Percentiles rank a stretch among this genome's conserved stretches.
Conservation (phyloP, 75 land plant species). For the Pseudotsuga menziesii region DNA sequence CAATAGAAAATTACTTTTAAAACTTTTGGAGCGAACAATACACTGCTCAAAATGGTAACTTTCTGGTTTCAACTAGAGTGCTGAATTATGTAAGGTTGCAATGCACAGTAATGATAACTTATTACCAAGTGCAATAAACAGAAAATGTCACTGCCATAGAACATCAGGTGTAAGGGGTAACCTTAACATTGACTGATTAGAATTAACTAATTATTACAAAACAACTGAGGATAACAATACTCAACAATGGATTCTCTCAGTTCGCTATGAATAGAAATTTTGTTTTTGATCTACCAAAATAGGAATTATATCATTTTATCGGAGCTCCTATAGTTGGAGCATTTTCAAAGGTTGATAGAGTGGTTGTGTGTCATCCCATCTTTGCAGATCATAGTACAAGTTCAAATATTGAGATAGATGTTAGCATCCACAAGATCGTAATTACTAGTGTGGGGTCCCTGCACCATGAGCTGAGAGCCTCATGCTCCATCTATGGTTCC, state of each 20-base stretch:
- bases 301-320: background rate
- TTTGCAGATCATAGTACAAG: too few species aligned
- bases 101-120: background rate
- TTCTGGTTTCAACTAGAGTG: conserved; percentile 71
- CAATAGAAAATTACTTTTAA: conserved; percentile 44
- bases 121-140: too few species aligned
- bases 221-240: conserved; percentile 1
- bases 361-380: background rate
- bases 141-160: background rate
- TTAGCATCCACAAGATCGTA: background rate
- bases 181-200: background rate
- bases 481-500: too few species aligned
- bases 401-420: background rate
- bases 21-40: conserved; percentile 40
- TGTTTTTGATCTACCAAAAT: background rate
- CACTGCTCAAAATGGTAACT: conserved; percentile 75
- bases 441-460: background rate
- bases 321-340: background rate
- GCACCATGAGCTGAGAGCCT: too few species aligned
- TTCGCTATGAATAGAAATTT: background rate
- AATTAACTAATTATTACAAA: background rate
- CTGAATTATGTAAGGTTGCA: conserved; percentile 33
- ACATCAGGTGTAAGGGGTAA: background rate
- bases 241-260: background rate
- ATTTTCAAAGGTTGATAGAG: background rate